Conservation (phyloP, 2,329 filamentous ascomycete genomes). For the Uncinocarpus reesii region DNA sequence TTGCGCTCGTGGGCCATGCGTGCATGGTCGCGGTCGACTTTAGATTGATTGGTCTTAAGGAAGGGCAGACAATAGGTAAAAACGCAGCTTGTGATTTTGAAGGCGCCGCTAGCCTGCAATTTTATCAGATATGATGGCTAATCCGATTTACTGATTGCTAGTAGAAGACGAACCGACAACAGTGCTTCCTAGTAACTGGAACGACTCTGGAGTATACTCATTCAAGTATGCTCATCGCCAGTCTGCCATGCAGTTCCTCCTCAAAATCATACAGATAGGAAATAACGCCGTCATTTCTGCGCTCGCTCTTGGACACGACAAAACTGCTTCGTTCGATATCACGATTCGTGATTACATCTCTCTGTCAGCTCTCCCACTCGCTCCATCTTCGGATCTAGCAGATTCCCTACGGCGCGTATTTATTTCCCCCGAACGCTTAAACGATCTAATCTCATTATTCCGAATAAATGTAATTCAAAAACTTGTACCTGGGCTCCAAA, state of each 20-base stretch:
- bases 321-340: slow-evolving; percentile 67
- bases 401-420: slow-evolving; percentile 50
- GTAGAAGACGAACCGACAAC: slow-evolving; percentile 24
- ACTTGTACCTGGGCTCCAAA: slow-evolving; percentile 64
- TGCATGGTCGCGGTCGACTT: slow-evolving; percentile 74
- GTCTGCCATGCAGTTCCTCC: slow-evolving; percentile 70
- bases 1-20: slow-evolving; percentile 75
- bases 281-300: slow-evolving; percentile 75
- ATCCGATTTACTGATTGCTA: background rate
- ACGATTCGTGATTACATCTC: slow-evolving; percentile 65
- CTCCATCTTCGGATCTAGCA: slow-evolving; percentile 27
- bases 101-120: no score
- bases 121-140: background rate
- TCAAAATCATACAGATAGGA: slow-evolving; percentile 74
- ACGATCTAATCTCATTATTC: slow-evolving; percentile 59
- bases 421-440: slow-evolving; percentile 59
- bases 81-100: no score
- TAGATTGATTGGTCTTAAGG: slow-evolving; percentile 68
- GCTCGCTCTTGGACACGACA: slow-evolving; percentile 68
- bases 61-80: slow-evolving; percentile 31
- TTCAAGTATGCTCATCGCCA: slow-evolving; percentile 83
- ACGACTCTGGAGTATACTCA: slow-evolving; percentile 58
- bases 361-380: slow-evolving; percentile 46
- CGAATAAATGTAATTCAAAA: slow-evolving; percentile 75
- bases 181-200: slow-evolving; percentile 68